A percentile compares a stretch with the other conserved stretches of the same genome.
These are phyloP conservation scores for Pleurozium schreberi DNA, from an alignment of 225 moss, liverwort and hornwort species.

Conservation along the genomic window DNA sequence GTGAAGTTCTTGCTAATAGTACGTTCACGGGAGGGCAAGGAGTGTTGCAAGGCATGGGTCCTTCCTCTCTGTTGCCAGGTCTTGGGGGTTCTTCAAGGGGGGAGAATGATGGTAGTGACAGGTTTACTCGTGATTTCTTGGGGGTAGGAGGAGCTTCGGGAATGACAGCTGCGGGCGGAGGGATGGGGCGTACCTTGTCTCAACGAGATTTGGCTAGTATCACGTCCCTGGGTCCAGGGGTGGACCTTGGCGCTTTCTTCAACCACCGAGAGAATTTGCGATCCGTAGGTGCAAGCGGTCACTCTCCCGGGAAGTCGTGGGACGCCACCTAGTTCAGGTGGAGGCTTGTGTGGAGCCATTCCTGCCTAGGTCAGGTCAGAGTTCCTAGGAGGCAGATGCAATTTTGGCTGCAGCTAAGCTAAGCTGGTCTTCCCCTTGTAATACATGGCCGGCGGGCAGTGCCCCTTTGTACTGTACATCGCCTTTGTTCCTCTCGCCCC, in stretches of 20 bases:
- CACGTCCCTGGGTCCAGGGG: constrained; percentile 65
- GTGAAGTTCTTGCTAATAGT: constrained; percentile 40
- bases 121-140: constrained; percentile 92
- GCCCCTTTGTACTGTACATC: constrained; percentile 32
- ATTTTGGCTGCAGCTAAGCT: constrained; percentile 29
- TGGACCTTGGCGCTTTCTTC: constrained; percentile 78
- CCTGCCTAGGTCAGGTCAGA: constrained; percentile 17
- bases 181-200: constrained; percentile 73
- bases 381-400: constrained; percentile 34
- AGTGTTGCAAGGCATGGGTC: constrained; percentile 66
- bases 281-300: constrained; percentile 73
- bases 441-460: constrained; percentile 44
- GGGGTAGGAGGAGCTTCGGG: constrained; percentile 80
- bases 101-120: constrained; percentile 88
- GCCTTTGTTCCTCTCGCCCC: not conserved
- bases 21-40: constrained; percentile 50
- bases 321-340: constrained; percentile 56
- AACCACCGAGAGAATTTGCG: constrained; percentile 73
- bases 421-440: constrained; percentile 28
- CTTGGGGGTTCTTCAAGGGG: constrained; percentile 55
- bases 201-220: constrained; percentile 84
- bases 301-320: constrained; percentile 95
- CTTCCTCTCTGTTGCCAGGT: constrained; percentile 55
- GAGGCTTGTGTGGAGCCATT: constrained; percentile 21
- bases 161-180: constrained; percentile 56